A percentile compares a stretch with the other conserved stretches of the same genome.
These are phyloP conservation scores for Hemerocallis citrina DNA, from an alignment of 106 monocot species.

Conservation along the genomic window DNA sequence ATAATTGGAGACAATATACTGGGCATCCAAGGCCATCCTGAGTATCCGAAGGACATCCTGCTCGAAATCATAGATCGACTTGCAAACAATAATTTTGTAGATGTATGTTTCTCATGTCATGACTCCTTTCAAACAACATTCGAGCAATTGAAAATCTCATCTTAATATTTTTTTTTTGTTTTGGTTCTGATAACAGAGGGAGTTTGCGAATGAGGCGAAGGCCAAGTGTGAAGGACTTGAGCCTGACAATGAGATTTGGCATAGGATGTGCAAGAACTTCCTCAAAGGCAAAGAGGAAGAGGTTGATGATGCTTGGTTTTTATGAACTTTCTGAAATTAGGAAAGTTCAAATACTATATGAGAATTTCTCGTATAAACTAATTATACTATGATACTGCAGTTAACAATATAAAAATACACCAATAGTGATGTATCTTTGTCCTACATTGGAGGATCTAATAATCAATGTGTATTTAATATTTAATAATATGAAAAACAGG, in stretches of 20 bases:
- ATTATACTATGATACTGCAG: too few relatives aligned
- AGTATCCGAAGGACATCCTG: slow-evolving; percentile 83
- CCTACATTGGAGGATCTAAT: too few relatives aligned
- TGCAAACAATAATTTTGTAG: slow-evolving; percentile 22
- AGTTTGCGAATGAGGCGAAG: slow-evolving; percentile 40
- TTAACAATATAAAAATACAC: too few relatives aligned
- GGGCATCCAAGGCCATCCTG: slow-evolving; percentile 89
- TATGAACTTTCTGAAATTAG: too few relatives aligned
- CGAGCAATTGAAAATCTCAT: neutral
- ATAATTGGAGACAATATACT: slow-evolving; percentile 45
- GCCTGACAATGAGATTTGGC: slow-evolving; percentile 57
- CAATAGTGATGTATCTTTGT: too few relatives aligned
- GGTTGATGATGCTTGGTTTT: too few relatives aligned
- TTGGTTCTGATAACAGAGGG: slow-evolving; percentile 43
- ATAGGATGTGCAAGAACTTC: slow-evolving; percentile 71
- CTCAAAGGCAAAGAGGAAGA: too few relatives aligned
- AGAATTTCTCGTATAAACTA: too few relatives aligned
- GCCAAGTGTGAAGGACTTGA: slow-evolving; percentile 27
- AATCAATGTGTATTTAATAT: too few relatives aligned
- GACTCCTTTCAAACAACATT: neutral
- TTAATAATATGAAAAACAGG: too few relatives aligned
- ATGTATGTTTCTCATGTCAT: slow-evolving; percentile 28
- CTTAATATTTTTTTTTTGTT: neutral
- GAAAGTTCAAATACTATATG: too few relatives aligned
- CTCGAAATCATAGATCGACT: slow-evolving; percentile 61